A percentile compares a stretch with the other conserved stretches of the same genome.
Conservation (phyloP, 306 rosid genomes). For the Prunus davidiana region DNA sequence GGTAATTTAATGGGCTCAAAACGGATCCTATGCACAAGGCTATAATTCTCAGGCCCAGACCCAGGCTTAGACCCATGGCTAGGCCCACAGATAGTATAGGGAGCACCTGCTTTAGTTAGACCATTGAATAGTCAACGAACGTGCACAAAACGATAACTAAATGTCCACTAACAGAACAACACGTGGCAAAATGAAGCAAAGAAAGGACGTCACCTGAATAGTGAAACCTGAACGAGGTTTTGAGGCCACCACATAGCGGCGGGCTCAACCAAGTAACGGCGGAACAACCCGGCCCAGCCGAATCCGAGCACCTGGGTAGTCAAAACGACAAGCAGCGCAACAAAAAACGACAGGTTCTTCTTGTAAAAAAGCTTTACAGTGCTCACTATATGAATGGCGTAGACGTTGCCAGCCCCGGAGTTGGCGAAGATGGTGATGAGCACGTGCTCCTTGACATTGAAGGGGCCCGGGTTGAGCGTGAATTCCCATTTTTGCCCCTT, state of each 20-base stretch:
- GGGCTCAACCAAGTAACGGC: constrained; percentile 77
- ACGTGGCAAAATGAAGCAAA: background rate
- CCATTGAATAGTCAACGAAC: background rate
- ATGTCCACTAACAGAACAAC: background rate
- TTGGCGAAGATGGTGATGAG: constrained; percentile 51
- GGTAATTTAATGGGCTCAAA: no score
- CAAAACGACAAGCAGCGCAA: constrained; percentile 36
- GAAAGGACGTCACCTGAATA: constrained; percentile 45
- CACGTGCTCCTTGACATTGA: constrained; percentile 51
- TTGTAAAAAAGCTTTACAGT: constrained; percentile 44
- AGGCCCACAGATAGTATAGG: no score
- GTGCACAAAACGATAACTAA: background rate
- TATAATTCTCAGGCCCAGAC: no score
- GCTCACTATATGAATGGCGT: constrained; percentile 40
- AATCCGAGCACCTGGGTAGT: constrained; percentile 65
- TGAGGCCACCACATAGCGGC: constrained; percentile 96
- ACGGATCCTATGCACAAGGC: no score
- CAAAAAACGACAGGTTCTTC: constrained; percentile 31
- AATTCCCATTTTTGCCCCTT: constrained; percentile 33
- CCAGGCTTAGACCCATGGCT: no score
- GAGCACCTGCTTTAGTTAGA: no score
- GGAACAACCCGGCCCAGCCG: constrained; percentile 82
- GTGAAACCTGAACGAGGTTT: constrained; percentile 79
- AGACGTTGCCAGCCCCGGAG: constrained; percentile 45
- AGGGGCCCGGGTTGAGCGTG: constrained; percentile 43